Base-by-base conservation (phyloP, 108 stramenopile genomes). In the Cylindrotheca closterium region DNA sequence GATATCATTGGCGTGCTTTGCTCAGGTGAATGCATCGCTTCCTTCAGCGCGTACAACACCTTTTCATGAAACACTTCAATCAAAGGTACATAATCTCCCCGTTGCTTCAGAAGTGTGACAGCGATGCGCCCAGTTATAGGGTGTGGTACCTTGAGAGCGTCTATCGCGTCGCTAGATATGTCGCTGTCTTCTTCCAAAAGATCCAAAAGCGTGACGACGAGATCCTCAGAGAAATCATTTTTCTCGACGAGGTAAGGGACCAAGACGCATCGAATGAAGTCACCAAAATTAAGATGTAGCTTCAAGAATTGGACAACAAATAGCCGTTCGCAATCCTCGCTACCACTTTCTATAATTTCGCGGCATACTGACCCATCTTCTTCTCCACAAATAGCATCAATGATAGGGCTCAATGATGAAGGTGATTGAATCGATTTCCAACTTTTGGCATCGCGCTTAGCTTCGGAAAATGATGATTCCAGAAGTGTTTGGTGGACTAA, bases 401-500 rank as follows among this genome's bases (percentile, higher is more conserved):
- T 12, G 34, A 58, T 58, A 2, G 58, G 3, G 8, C 37, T 33
- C 19, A 58, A 15, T 4, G 58, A 58, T 7, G 17, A 12, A n/a
- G 33, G 58, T 2, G 10, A 10, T 42, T 7, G 15, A 42, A 42
- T 42, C 7, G 37, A 42, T 7, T 15, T 42, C 10, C 37, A 42
- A n/a, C n/a, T n/a, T 42, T 42, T 15, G 7, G 15, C 15, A 7
- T 42, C 15, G 7, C 10, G 37, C 37, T 7, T 10, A 22, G 55
- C 8, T 8, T 27, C 26, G 15, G 21, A n/a, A 3, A 49, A 28
- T 17, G 34, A n/a, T 4, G 27, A 49, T 30, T 49, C 4, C 17
- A 45, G 48, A 12, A 61, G 47, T 3, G 60, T 61, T 23, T 61
- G 60, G 29, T 61, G 60, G 7, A 61, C 60, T 49, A 47, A 27